Evolutionary conservation across 352 stramenopile genomes (phyloP), one percentile per base, ranked within the genome.

Genomic region (Thalassiosira mediterranea): DNA sequence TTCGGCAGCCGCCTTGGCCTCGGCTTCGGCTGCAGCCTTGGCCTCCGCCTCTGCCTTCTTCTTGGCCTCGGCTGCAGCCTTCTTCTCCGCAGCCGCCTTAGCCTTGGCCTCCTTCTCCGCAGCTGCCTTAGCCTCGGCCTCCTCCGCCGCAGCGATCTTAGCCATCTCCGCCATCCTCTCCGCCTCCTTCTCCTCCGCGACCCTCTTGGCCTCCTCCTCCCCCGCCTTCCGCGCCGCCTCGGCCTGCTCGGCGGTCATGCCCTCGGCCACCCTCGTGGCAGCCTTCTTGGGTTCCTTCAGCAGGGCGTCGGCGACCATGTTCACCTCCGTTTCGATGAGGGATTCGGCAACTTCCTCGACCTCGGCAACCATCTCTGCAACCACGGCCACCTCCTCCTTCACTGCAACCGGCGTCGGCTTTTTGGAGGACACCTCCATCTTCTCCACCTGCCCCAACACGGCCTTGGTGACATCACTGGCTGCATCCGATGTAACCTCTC

Each of bases 401-500:
- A 23, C 34, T 56, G 42, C 42, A 49, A 29, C 21, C 10, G 34
- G 23, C 40, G 38, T 8, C 38, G 51, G 19, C 5, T 19, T 37
- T 58, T 37, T 58, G 17, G 28, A 7, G 21, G 15, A 21, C 1
- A 25, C 19, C 4, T 64, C 21, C 15, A 17, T 47, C 11, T 25
- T 23, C 23, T 1, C 13, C 13, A 56, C 23, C 47, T 5, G 47
- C 19, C 1, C 34, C 47, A 3, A 56, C 26, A 47, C 10, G 15
- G 17, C 48, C 44, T 25, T 23, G n/a, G n/a, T n/a, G n/a, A n/a
- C n/a, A n/a, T n/a, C n/a, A 46, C 70, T 63, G 0, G 71, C 29
- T 2, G 62, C 56, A 11, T 40, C n/a, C 48, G 48, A 48, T 7
- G 72, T 80, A 25, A 46, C 29, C 29, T 25, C 29, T 5, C 72